Evolutionary conservation across 2,329 filamentous ascomycete species (phyloP).

Genomic region (Colletotrichum limetticola): DNA sequence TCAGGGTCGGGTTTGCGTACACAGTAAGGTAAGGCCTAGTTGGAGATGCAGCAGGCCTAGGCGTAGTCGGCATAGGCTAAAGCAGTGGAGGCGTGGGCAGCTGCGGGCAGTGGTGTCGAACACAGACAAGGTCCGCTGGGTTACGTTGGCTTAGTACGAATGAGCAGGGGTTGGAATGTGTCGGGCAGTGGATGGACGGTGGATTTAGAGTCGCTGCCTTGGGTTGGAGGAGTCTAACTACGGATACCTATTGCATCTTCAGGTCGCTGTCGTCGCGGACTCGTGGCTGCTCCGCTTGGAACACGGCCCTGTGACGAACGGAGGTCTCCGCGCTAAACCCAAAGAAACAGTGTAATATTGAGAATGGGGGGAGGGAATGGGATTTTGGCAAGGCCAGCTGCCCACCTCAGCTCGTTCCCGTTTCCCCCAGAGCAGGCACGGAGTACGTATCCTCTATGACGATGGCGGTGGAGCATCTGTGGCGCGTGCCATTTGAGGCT

Average conservation of each 20-base stretch:
- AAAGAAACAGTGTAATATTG: slow-evolving; percentile 1
- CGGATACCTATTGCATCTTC: background rate
- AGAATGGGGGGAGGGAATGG: background rate
- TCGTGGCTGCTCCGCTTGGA: slow-evolving; percentile 20
- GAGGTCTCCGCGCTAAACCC: slow-evolving; percentile 25
- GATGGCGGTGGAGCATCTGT: background rate
- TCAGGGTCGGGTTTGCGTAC: background rate
- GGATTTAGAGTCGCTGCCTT: slow-evolving; percentile 3
- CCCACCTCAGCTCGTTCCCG: background rate
- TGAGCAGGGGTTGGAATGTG: slow-evolving; percentile 12
- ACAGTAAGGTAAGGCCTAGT: slow-evolving; percentile 8
- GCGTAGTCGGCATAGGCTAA: slow-evolving; percentile 3
- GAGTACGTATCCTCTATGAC: background rate
- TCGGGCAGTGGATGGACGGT: background rate
- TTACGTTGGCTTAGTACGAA: slow-evolving; percentile 34
- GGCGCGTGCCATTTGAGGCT: background rate
- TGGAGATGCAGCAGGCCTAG: slow-evolving; percentile 27
- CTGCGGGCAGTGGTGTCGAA: slow-evolving; percentile 2
- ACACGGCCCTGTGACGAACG: slow-evolving; percentile 8
- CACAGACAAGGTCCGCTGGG: background rate
- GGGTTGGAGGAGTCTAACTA: background rate
- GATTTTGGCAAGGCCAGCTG: background rate
- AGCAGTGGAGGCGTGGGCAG: slow-evolving; percentile 1
- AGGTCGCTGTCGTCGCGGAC: slow-evolving; percentile 17
- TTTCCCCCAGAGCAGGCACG: background rate